These are phyloP conservation scores for Sporothrix dimorphospora DNA, from an alignment of 2,329 filamentous ascomycete species.

Conservation along the genomic window DNA sequence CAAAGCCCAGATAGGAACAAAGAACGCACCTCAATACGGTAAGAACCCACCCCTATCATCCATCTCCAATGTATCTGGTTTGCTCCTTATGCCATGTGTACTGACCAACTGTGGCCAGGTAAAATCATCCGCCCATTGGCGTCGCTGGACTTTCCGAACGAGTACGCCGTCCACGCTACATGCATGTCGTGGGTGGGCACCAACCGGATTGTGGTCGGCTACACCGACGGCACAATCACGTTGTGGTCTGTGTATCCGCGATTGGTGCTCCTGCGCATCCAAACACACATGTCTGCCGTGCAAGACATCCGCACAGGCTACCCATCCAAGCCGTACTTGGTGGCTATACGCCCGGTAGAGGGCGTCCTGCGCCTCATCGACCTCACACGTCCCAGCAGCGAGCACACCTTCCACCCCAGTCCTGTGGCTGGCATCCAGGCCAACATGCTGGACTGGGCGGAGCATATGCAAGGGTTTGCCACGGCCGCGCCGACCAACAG, in stretches of 20 bases:
- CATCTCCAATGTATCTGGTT: neutral
- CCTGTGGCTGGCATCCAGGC: slow-evolving; percentile 57
- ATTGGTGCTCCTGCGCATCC: slow-evolving; percentile 54
- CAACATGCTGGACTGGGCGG: slow-evolving; percentile 57
- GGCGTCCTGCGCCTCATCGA: slow-evolving; percentile 58
- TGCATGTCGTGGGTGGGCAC: slow-evolving; percentile 59
- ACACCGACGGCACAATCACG: slow-evolving; percentile 59
- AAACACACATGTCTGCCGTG: slow-evolving; percentile 57
- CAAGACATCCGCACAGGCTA: slow-evolving; percentile 60
- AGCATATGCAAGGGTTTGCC: slow-evolving; percentile 59
- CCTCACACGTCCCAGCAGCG: slow-evolving; percentile 54
- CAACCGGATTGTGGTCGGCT: slow-evolving; percentile 59
- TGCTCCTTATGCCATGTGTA: too few species aligned
- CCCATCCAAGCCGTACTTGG: slow-evolving; percentile 58
- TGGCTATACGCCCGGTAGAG: slow-evolving; percentile 59
- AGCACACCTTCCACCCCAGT: slow-evolving; percentile 57
- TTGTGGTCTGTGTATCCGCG: slow-evolving; percentile 60
- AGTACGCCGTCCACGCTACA: slow-evolving; percentile 54
- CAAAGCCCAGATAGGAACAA: slow-evolving; percentile 43
- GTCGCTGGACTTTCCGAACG: slow-evolving; percentile 49
- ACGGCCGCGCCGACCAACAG: slow-evolving; percentile 56
- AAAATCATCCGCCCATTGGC: slow-evolving; percentile 50
- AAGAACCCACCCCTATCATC: slow-evolving; percentile 33
- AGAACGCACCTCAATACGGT: slow-evolving; percentile 45
- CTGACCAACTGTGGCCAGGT: slow-evolving; percentile 42